Evolutionary conservation across 768 basidiomycete species (phyloP).

Genomic region (Calvatia gigantea): DNA sequence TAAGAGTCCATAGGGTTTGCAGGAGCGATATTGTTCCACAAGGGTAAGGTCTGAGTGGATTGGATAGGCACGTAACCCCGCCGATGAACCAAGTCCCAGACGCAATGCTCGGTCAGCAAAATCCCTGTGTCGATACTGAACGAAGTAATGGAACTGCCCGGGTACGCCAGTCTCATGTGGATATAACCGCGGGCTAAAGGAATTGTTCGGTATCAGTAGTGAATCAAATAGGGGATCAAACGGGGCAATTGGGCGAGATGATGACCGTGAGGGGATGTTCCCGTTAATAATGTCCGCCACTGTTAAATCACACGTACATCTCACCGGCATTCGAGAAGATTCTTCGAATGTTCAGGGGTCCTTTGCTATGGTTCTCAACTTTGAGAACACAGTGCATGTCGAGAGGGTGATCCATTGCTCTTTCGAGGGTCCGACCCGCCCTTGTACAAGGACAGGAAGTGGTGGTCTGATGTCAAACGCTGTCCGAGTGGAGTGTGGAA

Average conservation of each 20-base stretch:
- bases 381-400: conserved; percentile 20
- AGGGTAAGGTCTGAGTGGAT: conserved; percentile 18
- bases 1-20: conserved; percentile 9
- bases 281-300: background rate
- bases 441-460: background rate
- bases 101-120: conserved; percentile 22
- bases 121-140: conserved; percentile 19
- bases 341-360: conserved; percentile 15
- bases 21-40: conserved; percentile 18
- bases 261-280: background rate
- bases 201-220: background rate
- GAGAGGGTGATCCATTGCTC: background rate
- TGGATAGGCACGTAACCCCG: conserved; percentile 18
- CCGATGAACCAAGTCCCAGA: conserved; percentile 16
- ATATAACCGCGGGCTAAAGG: conserved; percentile 14
- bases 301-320: conserved; percentile 18
- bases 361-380: conserved; percentile 19
- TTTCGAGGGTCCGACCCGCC: background rate
- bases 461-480: background rate
- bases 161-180: conserved; percentile 13
- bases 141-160: conserved; percentile 18
- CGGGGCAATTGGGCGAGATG: background rate
- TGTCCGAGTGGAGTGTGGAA: background rate
- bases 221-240: background rate
- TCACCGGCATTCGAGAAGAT: conserved; percentile 20